These are phyloP conservation scores for Linnemannia elongata DNA, from an alignment of 192 early-diverging fungal species.

Conservation along the genomic window DNA sequence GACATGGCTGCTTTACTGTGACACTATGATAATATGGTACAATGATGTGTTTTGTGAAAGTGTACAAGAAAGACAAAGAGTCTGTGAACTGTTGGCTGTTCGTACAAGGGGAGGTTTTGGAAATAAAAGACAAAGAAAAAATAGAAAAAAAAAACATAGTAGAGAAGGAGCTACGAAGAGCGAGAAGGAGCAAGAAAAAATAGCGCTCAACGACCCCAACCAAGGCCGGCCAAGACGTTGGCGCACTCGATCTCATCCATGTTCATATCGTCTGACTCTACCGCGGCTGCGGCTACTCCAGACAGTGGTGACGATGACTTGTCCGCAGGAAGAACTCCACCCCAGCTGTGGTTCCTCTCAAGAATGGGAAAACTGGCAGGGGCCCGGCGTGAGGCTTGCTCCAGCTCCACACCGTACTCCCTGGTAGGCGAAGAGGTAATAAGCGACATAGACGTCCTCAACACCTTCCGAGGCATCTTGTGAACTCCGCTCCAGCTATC, in stretches of 20 bases:
- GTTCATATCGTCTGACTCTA: conserved; percentile 25
- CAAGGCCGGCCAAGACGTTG: conserved; percentile 45
- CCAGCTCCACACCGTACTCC: conserved; percentile 27
- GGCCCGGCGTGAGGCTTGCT: conserved; percentile 13
- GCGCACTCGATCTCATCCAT: conserved; percentile 54
- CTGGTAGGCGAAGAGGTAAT: conserved; percentile 32
- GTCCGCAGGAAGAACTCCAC: background rate
- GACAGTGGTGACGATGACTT: background rate
- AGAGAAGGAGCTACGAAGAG: background rate
- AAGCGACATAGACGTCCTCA: conserved; percentile 32
- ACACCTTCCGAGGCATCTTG: conserved; percentile 13
- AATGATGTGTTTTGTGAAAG: background rate
- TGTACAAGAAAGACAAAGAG: conserved; percentile 7
- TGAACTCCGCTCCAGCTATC: background rate
- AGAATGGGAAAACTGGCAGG: conserved; percentile 19
- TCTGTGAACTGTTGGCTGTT: background rate
- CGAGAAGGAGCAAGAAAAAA: background rate
- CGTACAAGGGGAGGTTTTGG: background rate
- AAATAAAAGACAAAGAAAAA: conserved; percentile 7
- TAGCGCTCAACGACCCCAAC: conserved; percentile 36
- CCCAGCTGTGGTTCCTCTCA: conserved; percentile 31
- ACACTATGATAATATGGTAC: conserved; percentile 51
- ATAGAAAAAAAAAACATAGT: conserved; percentile 3
- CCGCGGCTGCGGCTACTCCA: background rate
- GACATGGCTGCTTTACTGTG: background rate